A percentile compares a stretch with the other conserved stretches of the same genome.
phyloP scores from a whole-genome alignment of 148 eudicot species.

The Vaccinium vitisidaea region DNA sequence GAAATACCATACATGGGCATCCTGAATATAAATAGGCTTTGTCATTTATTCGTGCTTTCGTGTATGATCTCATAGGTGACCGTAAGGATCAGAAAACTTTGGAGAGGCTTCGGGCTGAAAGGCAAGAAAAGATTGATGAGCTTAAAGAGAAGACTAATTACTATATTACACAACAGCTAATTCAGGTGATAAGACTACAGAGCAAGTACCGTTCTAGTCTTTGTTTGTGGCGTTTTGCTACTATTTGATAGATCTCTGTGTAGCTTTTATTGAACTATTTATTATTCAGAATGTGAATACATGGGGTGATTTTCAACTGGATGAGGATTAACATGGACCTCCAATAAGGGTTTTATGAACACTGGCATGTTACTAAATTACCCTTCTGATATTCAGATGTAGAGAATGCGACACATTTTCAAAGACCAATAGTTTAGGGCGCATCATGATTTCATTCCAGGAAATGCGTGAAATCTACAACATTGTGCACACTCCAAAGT shows the following conservation, averaged over 20 bases:
- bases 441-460: too few relatives aligned
- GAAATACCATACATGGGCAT: background rate
- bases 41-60: slow-evolving; percentile 1
- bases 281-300: background rate
- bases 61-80: slow-evolving; percentile 50
- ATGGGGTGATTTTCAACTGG: background rate
- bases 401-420: too few relatives aligned
- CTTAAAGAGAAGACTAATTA: slow-evolving; percentile 92
- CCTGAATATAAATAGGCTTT: background rate
- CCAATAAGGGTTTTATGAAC: too few relatives aligned
- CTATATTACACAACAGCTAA: slow-evolving; percentile 86
- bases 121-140: slow-evolving; percentile 87
- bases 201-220: background rate
- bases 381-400: too few relatives aligned
- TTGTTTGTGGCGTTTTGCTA: background rate
- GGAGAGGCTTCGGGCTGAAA: slow-evolving; percentile 80
- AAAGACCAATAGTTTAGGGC: too few relatives aligned
- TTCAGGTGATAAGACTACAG: slow-evolving; percentile 57
- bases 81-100: slow-evolving; percentile 75
- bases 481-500: too few relatives aligned
- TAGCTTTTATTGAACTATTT: background rate
- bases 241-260: slow-evolving; percentile 13
- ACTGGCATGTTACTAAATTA: too few relatives aligned
- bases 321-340: background rate
- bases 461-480: too few relatives aligned